Percentiles rank a stretch among this genome's conserved stretches.
These are phyloP conservation scores for slime mould (Dictyostelium discoideum) DNA, from an alignment of 78 protist genomes.

Conservation along the genomic window DNA sequence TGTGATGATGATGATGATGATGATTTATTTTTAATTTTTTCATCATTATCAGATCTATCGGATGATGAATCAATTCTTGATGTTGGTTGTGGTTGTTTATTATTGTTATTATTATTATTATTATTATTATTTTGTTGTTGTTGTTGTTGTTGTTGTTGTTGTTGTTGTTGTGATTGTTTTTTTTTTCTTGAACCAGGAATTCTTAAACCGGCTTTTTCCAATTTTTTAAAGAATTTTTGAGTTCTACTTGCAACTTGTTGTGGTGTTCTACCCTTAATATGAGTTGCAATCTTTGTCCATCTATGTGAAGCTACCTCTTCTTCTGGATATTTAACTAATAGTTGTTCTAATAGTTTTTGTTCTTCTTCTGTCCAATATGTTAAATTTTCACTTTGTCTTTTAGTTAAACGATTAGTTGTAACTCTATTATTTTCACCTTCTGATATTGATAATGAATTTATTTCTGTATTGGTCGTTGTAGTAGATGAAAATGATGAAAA, in stretches of 20 bases:
- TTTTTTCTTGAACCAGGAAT: conserved; percentile 20
- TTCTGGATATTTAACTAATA: conserved; percentile 46
- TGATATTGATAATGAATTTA: background rate
- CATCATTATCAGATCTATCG: background rate
- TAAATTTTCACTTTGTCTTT: background rate
- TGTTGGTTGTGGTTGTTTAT: background rate
- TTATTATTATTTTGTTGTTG: background rate
- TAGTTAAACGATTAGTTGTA: background rate
- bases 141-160: background rate
- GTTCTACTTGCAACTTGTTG: conserved; percentile 80
- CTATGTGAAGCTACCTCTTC: conserved; percentile 74
- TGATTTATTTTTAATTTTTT: background rate
- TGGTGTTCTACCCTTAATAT: conserved; percentile 42
- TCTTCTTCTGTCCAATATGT: conserved; percentile 75
- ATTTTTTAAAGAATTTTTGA: conserved; percentile 76
- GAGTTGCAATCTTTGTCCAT: conserved; percentile 68
- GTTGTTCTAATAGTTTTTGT: conserved; percentile 49
- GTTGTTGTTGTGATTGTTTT: background rate
- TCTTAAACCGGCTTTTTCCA: conserved; percentile 30
- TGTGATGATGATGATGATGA: background rate
- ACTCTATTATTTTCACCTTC: background rate
- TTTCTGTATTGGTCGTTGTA: background rate
- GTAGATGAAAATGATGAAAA: background rate
- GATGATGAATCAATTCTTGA: background rate
- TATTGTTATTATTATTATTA: too few relatives aligned